Base-by-base conservation (phyloP, 306 rosid species). In the Arachis stenosperma region DNA sequence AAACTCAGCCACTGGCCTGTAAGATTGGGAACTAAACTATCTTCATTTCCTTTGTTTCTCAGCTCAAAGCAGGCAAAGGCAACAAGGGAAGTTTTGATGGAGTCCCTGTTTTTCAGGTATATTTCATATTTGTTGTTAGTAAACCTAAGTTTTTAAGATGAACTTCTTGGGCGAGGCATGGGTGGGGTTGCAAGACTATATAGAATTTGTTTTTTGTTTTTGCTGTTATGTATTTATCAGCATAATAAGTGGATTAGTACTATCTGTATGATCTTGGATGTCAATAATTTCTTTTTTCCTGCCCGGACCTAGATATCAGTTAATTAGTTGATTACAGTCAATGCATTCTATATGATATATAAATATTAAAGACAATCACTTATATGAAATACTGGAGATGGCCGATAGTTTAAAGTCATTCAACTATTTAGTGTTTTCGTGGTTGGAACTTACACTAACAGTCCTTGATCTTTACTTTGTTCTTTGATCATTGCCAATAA, bases 31-130 rank as follows among this genome's bases (percentile, higher is more conserved):
- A 48, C 69, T 66, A 60, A 69, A 15, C 44, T 64, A 27, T 70
- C 56, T 62, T 67, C 61, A 39, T 78, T 65, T 73, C 51, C 17
- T 33, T 33, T 70, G 57, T 65, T 78, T 78, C 71, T 41, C 78
- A 94, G 96, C 91, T 94, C 74, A 91, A 73, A 81, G 68, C 95
- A 15, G 71, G 85, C 61, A 91, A 67, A 15, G 71, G 85, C 61
- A 91, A 67, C 69, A 81, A 17, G 74, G 85, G 48, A 72, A 90
- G 96, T 40, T 91, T 94, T 78, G 97, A 91, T 75, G 97, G 97
- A 79, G 97, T 94, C 83, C 97, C 99, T 58, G 84, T 94, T 61
- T 94, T 91, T 87, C 95, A 91, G 97, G 99, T 94, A 78, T 67
- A 68, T 70, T 40, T 44, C 76, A 46, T 60, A 41, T 53, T 61